These are phyloP conservation scores for Hymenoscyphus fructigenus DNA, from an alignment of 2,329 filamentous ascomycete genomes.

Conservation along the genomic window DNA sequence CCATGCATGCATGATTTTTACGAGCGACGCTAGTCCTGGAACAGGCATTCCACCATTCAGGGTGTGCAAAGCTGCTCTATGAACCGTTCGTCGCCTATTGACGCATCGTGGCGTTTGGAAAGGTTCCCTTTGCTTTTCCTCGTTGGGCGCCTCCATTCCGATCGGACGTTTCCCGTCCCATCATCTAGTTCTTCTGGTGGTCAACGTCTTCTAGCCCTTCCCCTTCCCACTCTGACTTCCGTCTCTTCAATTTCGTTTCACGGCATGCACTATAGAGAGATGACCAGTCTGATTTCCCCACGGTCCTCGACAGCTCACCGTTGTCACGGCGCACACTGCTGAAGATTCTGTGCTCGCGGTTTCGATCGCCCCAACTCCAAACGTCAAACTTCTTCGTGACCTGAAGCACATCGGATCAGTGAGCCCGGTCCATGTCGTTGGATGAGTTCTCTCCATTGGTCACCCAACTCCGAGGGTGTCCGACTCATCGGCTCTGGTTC, in stretches of 20 bases:
- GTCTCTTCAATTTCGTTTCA: neutral
- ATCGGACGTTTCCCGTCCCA: neutral
- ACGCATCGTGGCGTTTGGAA: neutral
- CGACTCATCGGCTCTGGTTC: neutral
- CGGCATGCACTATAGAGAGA: neutral
- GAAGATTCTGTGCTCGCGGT: neutral
- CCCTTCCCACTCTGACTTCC: too few relatives aligned
- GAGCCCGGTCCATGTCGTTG: neutral
- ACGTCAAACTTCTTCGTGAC: neutral
- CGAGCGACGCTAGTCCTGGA: neutral
- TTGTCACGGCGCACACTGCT: neutral
- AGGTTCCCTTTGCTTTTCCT: neutral
- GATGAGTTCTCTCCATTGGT: neutral
- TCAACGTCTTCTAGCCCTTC: neutral
- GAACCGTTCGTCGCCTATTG: slow-evolving; percentile 5
- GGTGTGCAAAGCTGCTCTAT: slow-evolving; percentile 8
- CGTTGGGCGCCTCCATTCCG: neutral
- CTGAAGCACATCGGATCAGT: neutral
- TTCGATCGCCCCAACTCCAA: neutral
- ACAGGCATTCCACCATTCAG: neutral
- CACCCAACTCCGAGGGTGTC: neutral
- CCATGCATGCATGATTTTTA: slow-evolving; percentile 11
- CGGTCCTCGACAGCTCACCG: neutral
- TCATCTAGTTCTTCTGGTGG: too few relatives aligned
- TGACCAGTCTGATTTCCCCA: neutral